Percentiles rank a stretch among this genome's conserved stretches.
These are phyloP conservation scores for Globisporangium nagaii DNA, from an alignment of 352 stramenopile species.

Conservation along the genomic window DNA sequence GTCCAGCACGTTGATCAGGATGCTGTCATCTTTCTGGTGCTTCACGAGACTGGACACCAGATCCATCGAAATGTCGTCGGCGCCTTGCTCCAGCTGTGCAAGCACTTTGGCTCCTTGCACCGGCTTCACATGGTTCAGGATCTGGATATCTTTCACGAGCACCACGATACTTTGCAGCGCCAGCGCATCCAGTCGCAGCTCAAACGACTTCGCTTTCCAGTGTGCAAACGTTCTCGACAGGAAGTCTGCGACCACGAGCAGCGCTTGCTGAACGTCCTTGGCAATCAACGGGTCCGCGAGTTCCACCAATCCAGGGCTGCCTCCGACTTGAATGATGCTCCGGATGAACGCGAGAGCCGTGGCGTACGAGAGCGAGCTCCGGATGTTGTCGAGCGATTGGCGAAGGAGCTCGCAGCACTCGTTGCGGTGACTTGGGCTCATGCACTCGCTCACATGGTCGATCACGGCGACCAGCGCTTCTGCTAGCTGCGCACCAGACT, in stretches of 20 bases:
- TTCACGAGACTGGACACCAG: conserved; percentile 18
- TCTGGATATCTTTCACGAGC: conserved; percentile 38
- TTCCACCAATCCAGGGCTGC: conserved; percentile 11
- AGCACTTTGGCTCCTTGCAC: conserved; percentile 3
- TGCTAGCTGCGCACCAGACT: conserved; percentile 30
- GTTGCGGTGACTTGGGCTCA: conserved; percentile 24
- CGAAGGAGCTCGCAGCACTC: conserved; percentile 46
- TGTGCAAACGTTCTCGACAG: conserved; percentile 13
- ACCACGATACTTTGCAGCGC: conserved; percentile 33
- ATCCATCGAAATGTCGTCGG: background rate
- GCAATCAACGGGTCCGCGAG: conserved; percentile 16
- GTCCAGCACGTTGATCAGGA: conserved; percentile 38
- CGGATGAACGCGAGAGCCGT: conserved; percentile 29
- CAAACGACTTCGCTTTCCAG: conserved; percentile 20
- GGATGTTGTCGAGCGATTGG: conserved; percentile 34
- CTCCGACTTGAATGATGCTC: conserved; percentile 22
- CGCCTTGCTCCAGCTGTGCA: background rate
- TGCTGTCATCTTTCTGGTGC: conserved; percentile 19
- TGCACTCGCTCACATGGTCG: conserved; percentile 33
- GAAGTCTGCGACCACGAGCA: conserved; percentile 25
- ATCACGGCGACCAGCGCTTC: conserved; percentile 35
- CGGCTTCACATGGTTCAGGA: conserved; percentile 15
- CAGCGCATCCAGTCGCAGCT: conserved; percentile 32
- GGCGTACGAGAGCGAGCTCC: conserved; percentile 29
- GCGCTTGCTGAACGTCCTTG: conserved; percentile 19